Evolutionary conservation across 768 basidiomycete species (phyloP).

Genomic region (Agaricus subrufescens): DNA sequence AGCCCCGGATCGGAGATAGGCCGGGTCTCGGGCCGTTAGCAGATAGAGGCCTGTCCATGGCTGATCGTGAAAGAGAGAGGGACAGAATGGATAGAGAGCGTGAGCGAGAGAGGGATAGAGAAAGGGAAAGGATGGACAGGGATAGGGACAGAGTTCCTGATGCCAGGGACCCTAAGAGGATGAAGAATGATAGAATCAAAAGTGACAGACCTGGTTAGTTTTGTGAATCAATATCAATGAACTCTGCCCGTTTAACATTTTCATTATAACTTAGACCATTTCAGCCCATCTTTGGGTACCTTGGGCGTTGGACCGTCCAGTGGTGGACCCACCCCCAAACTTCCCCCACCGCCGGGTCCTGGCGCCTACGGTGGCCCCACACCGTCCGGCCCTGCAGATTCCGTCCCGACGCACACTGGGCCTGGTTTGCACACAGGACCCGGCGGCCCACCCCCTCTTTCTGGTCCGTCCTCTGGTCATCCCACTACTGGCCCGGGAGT

Average conservation of each 20-base stretch:
- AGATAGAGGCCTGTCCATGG: constrained; percentile 10
- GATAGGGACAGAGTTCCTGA: constrained; percentile 9
- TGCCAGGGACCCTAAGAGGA: constrained; percentile 10
- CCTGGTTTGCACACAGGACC: constrained; percentile 7
- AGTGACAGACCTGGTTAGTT: constrained; percentile 9
- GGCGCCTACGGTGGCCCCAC: constrained; percentile 4
- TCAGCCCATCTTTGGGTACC: constrained; percentile 15
- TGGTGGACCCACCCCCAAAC: constrained; percentile 10
- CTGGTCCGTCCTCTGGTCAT: constrained; percentile 8
- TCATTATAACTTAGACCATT: constrained; percentile 12
- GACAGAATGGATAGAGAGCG: constrained; percentile 19
- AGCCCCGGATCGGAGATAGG: constrained; percentile 8
- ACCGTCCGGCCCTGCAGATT: constrained; percentile 2
- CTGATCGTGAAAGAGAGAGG: constrained; percentile 18
- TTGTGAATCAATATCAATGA: neutral
- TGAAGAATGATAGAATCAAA: constrained; percentile 5
- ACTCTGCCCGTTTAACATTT: neutral
- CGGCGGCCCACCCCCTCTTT: constrained; percentile 7
- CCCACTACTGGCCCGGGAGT: constrained; percentile 7
- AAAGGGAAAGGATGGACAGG: constrained; percentile 9
- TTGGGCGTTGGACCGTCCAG: constrained; percentile 3
- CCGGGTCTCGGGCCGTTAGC: constrained; percentile 15
- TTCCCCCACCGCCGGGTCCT: constrained; percentile 13
- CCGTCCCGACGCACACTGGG: constrained; percentile 4
- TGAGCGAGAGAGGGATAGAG: constrained; percentile 19